phyloP scores from a whole-genome alignment of 108 stramenopile genomes.

The Stephanodiscus minutulus region DNA sequence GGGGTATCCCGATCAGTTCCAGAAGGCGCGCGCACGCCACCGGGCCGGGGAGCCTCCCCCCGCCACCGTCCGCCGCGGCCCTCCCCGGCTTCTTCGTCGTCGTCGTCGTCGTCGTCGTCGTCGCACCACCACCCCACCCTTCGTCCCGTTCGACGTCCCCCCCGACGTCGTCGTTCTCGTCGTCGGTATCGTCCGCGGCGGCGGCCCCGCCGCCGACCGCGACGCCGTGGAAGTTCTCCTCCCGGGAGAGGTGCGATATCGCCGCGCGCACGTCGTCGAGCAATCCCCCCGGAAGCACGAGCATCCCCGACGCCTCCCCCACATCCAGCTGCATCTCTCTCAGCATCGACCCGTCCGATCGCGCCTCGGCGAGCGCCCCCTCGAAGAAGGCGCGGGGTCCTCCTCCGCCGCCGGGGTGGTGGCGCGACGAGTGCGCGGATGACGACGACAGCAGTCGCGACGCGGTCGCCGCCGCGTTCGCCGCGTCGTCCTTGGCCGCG shows the following conservation, averaged over 20 bases:
- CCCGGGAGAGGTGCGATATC: conserved; percentile 25
- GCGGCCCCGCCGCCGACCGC: not conserved
- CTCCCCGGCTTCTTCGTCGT: not conserved
- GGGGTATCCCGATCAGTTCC: conserved; percentile 39
- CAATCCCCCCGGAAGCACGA: conserved; percentile 15
- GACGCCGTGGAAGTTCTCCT: conserved; percentile 11
- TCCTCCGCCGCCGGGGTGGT: too few species aligned
- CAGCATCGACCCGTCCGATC: too few species aligned
- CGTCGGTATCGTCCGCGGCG: not conserved
- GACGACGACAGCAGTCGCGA: too few species aligned
- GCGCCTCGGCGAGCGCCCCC: too few species aligned
- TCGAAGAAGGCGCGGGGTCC: too few species aligned
- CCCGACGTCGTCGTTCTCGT: not conserved
- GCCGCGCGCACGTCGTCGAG: conserved; percentile 25
- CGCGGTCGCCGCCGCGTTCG: too few species aligned
- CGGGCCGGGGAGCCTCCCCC: conserved; percentile 27
- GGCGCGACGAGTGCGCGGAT: too few species aligned
- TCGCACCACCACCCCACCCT: too few species aligned
- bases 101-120: not conserved
- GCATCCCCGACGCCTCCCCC: conserved; percentile 1
- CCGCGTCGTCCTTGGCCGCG: too few species aligned
- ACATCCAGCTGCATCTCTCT: too few species aligned
- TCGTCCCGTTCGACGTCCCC: not conserved
- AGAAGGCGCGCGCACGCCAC: conserved; percentile 30
- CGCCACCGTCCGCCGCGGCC: not conserved